These are phyloP conservation scores for Ophiostoma angusticollis DNA, from an alignment of 2,329 filamentous ascomycete species.

Conservation along the genomic window DNA sequence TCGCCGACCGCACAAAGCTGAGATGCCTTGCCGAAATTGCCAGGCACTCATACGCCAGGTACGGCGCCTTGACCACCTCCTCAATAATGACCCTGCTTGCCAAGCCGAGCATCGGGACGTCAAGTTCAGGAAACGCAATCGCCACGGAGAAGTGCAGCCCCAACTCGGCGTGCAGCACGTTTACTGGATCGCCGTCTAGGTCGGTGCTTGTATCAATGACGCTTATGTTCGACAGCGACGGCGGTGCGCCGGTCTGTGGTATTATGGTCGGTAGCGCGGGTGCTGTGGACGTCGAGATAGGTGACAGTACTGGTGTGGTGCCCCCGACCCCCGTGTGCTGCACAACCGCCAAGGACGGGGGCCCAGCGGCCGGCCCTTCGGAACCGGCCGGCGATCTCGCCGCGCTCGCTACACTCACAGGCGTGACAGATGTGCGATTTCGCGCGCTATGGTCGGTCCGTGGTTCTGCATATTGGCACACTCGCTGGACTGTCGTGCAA, in stretches of 20 bases:
- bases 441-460: not conserved
- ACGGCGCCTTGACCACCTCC: constrained; percentile 19
- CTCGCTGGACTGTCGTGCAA: constrained; percentile 18
- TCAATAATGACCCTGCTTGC: constrained; percentile 12
- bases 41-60: constrained; percentile 26
- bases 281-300: no score
- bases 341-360: no score
- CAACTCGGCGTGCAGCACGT: constrained; percentile 19
- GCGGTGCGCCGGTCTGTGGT: constrained; percentile 5
- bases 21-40: constrained; percentile 27
- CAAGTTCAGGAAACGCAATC: constrained; percentile 10
- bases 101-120: constrained; percentile 8
- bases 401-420: not conserved
- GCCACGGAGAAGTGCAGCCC: constrained; percentile 16
- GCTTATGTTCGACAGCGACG: constrained; percentile 2
- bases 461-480: constrained; percentile 15
- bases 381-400: constrained; percentile 8
- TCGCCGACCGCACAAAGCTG: constrained; percentile 16
- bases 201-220: not conserved
- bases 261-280: constrained; percentile 2
- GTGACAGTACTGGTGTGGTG: no score
- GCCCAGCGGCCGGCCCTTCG: no score
- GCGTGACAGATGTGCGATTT: not conserved
- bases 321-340: no score
- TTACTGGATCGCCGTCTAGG: constrained; percentile 11